Percentiles rank a stretch among this genome's conserved stretches.
Conservation (phyloP, 768 basidiomycete species). For the Sistotremastrum suecicum region DNA sequence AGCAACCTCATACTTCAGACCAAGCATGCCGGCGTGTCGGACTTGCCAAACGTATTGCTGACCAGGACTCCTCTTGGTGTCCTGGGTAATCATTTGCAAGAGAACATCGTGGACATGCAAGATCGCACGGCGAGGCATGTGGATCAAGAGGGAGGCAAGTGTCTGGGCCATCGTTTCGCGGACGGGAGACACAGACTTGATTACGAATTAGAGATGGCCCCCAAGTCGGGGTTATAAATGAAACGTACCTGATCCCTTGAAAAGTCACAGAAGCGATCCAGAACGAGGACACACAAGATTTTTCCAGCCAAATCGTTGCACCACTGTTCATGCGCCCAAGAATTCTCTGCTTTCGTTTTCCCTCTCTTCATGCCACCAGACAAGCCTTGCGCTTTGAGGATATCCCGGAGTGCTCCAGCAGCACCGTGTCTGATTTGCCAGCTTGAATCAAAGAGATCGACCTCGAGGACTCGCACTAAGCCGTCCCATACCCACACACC, state of each 20-base stretch:
- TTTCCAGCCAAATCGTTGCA: constrained; percentile 79
- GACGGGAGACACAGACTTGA: constrained; percentile 82
- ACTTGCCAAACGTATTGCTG: constrained; percentile 81
- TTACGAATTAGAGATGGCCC: not conserved
- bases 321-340: constrained; percentile 65
- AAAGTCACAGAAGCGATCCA: constrained; percentile 98
- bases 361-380: constrained; percentile 71
- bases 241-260: constrained; percentile 68
- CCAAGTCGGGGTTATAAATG: not conserved
- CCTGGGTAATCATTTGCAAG: constrained; percentile 88
- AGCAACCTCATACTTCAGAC: constrained; percentile 96
- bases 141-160: constrained; percentile 73
- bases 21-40: constrained; percentile 91
- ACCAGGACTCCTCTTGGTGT: constrained; percentile 32
- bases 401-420: constrained; percentile 78
- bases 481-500: constrained; percentile 85
- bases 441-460: constrained; percentile 67
- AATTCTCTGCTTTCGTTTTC: constrained; percentile 41
- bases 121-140: constrained; percentile 75
- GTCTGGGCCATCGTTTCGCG: constrained; percentile 94
- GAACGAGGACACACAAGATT: constrained; percentile 77
- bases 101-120: constrained; percentile 71
- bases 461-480: constrained; percentile 62
- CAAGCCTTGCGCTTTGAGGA: constrained; percentile 72
- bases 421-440: constrained; percentile 97